Conservation (phyloP, 805 yeast species). For the Spathaspora sp. region DNA sequence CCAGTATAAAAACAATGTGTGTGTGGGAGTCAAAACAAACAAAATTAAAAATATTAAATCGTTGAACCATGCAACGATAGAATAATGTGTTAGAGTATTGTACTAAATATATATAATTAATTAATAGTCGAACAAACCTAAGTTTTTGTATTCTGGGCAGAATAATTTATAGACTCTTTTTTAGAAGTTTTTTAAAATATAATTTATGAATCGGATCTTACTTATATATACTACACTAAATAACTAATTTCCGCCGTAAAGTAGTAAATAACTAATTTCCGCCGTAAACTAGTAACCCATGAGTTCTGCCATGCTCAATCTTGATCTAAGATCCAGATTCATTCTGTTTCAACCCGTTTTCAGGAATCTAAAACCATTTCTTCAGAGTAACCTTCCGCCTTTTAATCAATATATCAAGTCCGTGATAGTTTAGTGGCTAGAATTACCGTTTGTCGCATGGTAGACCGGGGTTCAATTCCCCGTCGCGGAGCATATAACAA, state of each 20-base stretch:
- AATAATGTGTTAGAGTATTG: neutral
- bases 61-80: neutral
- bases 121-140: neutral
- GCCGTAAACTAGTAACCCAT: no score
- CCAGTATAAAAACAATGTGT: constrained; percentile 23
- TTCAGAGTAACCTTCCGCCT: neutral
- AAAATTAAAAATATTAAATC: no score
- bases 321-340: neutral
- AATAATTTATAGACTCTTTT: no score
- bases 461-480: constrained; percentile 29
- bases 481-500: constrained; percentile 15
- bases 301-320: no score
- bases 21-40: no score
- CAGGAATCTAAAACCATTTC: neutral
- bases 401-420: constrained; percentile 8
- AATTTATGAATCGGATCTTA: no score
- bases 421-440: constrained; percentile 29
- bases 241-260: no score
- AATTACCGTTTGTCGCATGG: constrained; percentile 27
- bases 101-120: no score
- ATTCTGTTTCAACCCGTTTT: neutral
- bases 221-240: no score
- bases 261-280: no score
- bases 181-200: no score
- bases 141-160: neutral